A percentile compares a stretch with the other conserved stretches of the same genome.
These are phyloP conservation scores for Eutrema salsugineum DNA, from an alignment of 441 rosid genomes.

Conservation along the genomic window DNA sequence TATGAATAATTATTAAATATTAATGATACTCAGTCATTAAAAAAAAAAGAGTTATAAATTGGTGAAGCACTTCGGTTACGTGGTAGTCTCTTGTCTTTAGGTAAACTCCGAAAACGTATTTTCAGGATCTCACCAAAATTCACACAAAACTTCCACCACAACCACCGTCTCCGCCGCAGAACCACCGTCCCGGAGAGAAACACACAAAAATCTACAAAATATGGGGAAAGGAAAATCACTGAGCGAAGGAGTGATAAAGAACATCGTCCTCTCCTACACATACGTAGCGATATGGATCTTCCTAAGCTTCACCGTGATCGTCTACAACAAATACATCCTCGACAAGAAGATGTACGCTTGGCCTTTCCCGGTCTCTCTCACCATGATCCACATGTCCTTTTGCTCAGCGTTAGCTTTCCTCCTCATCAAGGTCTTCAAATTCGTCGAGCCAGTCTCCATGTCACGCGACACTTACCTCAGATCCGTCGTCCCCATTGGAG, in stretches of 20 bases:
- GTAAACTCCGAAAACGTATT: constrained; percentile 15
- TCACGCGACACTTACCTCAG: constrained; percentile 71
- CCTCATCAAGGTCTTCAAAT: constrained; percentile 78
- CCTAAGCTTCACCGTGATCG: constrained; percentile 94
- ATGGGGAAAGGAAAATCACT: constrained; percentile 73
- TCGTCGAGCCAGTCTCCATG: constrained; percentile 90
- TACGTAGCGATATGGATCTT: constrained; percentile 94
- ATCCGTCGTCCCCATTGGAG: constrained; percentile 89
- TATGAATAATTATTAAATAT: not conserved
- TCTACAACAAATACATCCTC: constrained; percentile 93
- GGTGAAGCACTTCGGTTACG: constrained; percentile 21
- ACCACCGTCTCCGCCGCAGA: constrained; percentile 23
- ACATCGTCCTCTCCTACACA: constrained; percentile 84
- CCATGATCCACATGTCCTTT: constrained; percentile 96
- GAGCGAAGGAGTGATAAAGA: constrained; percentile 73
- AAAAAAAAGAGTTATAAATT: constrained; percentile 1
- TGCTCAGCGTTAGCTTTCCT: constrained; percentile 82
- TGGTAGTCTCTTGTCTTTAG: not conserved
- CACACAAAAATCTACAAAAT: not conserved
- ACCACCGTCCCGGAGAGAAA: constrained; percentile 17
- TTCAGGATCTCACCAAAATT: constrained; percentile 28
- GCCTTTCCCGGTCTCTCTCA: constrained; percentile 93
- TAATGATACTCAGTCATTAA: not conserved
- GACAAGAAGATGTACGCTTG: constrained; percentile 95
- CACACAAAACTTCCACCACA: not conserved